Conservation (phyloP, 2,329 filamentous ascomycete genomes). For the Fragosphaeria purpurea region DNA sequence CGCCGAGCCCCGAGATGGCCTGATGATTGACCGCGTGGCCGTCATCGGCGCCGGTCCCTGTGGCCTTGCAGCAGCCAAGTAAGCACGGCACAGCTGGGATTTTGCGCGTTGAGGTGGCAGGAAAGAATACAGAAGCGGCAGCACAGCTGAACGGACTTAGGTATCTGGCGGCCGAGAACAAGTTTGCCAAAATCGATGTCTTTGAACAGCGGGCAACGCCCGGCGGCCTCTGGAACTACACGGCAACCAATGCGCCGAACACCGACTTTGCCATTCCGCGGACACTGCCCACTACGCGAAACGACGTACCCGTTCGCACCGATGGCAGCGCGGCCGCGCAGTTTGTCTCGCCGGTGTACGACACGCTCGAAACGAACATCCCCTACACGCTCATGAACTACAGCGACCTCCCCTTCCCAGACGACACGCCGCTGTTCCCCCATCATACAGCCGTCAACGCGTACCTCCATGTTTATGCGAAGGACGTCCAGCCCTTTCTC, state of each 20-base stretch:
- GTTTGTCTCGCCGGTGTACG: constrained; percentile 64
- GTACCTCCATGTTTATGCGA: constrained; percentile 1
- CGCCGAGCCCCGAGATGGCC: constrained; percentile 11
- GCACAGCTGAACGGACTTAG: constrained; percentile 28
- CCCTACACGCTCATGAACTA: constrained; percentile 62
- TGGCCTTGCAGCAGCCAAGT: constrained; percentile 44
- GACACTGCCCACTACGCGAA: constrained; percentile 19
- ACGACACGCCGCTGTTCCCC: constrained; percentile 55
- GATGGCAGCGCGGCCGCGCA: constrained; percentile 21
- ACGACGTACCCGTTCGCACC: constrained; percentile 32
- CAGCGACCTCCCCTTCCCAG: constrained; percentile 49
- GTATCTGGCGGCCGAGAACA: constrained; percentile 54
- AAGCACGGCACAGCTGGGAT: neutral
- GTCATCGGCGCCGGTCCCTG: constrained; percentile 57
- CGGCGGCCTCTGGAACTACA: constrained; percentile 68
- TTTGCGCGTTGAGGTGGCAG: too few species aligned
- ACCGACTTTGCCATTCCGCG: constrained; percentile 16
- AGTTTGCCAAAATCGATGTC: constrained; percentile 53
- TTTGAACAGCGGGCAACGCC: constrained; percentile 58
- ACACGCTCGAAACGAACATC: constrained; percentile 65
- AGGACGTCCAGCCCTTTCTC: neutral
- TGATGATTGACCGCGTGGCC: constrained; percentile 34
- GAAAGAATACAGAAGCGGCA: too few species aligned
- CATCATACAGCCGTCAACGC: constrained; percentile 39
- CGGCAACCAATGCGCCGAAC: constrained; percentile 17